These are phyloP conservation scores for Leptomonas seymouri DNA, from an alignment of 208 protist species.

Conservation along the genomic window DNA sequence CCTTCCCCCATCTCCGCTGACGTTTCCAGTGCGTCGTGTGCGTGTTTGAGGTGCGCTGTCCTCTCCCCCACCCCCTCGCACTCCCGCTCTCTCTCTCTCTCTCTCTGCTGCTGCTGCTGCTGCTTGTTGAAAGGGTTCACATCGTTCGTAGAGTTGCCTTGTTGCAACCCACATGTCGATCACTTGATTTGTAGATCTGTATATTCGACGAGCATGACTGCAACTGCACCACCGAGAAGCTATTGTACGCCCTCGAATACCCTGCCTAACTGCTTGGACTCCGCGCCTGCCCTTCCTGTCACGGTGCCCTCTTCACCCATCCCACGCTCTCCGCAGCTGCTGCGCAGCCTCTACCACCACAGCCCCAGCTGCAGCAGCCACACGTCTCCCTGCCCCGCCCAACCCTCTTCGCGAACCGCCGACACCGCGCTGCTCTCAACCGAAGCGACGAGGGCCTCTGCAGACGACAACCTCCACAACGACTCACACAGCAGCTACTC, in stretches of 20 bases:
- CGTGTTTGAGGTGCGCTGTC: no score
- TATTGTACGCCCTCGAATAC: neutral
- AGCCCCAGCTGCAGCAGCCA: neutral
- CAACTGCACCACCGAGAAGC: neutral
- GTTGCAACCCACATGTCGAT: no score
- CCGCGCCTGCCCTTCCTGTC: neutral
- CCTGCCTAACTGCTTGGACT: neutral
- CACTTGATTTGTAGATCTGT: neutral
- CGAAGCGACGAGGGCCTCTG: neutral
- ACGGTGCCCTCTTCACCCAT: neutral
- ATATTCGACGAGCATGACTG: neutral
- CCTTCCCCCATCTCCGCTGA: no score
- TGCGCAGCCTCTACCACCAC: neutral
- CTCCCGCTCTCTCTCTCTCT: no score
- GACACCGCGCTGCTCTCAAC: neutral
- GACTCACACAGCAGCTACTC: neutral
- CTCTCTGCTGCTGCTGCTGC: no score
- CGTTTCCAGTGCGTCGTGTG: no score
- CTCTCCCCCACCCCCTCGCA: no score
- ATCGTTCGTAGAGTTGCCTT: no score
- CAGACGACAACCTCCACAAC: neutral
- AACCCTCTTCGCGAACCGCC: neutral
- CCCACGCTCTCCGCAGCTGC: neutral
- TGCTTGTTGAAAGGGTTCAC: no score
- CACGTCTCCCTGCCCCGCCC: neutral